Conservation (phyloP, 2,329 filamentous ascomycete genomes). For the Penicillium hesseltinei region DNA sequence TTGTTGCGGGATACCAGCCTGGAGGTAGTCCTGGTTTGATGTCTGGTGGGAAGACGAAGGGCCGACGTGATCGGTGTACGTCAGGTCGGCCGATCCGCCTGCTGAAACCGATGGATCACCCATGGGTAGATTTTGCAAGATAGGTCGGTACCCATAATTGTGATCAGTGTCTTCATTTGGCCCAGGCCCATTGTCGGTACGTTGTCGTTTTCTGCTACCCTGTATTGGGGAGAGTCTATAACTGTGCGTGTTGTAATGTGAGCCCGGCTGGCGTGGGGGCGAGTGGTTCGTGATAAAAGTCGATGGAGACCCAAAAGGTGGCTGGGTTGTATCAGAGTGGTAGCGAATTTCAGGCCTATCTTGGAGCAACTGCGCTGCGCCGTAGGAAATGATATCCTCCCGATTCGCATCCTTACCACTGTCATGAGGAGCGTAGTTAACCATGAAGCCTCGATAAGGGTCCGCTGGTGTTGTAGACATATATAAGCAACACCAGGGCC, state of each 20-base stretch:
- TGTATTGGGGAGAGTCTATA: conserved; percentile 35
- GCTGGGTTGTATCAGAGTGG: conserved; percentile 32
- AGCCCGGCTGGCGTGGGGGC: conserved; percentile 31
- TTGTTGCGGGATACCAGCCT: conserved; percentile 49
- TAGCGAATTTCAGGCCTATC: conserved; percentile 37
- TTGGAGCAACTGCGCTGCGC: conserved; percentile 44
- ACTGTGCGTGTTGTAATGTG: conserved; percentile 30
- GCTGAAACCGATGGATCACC: conserved; percentile 29
- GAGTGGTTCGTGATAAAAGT: conserved; percentile 36
- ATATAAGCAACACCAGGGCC: conserved; percentile 75
- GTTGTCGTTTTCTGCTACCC: conserved; percentile 36
- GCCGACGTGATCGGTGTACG: conserved; percentile 35
- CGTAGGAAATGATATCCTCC: conserved; percentile 64
- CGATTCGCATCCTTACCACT: conserved; percentile 60
- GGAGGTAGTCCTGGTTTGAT: conserved; percentile 38
- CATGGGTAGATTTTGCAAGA: conserved; percentile 33
- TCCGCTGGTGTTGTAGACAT: conserved; percentile 69
- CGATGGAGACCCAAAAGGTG: conserved; percentile 35
- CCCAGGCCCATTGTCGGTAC: conserved; percentile 32
- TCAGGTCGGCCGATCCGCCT: conserved; percentile 36
- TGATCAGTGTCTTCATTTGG: conserved; percentile 12
- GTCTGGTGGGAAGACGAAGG: conserved; percentile 30
- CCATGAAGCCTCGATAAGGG: conserved; percentile 74
- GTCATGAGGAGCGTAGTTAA: conserved; percentile 70
- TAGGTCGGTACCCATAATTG: conserved; percentile 22